A percentile compares a stretch with the other conserved stretches of the same genome.
Evolutionary conservation across 257 asterid species (phyloP).

Genomic region (Solanum tarijense): DNA sequence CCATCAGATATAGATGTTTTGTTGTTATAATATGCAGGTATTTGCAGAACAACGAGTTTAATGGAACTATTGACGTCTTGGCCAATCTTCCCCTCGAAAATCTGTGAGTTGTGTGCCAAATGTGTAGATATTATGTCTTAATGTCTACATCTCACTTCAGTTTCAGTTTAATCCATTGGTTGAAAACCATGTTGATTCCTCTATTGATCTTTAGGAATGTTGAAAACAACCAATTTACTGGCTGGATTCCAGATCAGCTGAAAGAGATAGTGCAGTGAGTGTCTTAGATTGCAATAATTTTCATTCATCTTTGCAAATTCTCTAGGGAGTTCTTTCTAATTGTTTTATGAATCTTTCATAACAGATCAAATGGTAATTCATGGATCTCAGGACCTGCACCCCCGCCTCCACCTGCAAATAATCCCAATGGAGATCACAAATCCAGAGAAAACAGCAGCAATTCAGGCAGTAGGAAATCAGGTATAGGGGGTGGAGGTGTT

Average conservation of each 20-base stretch:
- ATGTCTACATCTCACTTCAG: not conserved
- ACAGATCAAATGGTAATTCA: conserved; percentile 66
- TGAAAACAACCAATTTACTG: conserved; percentile 81
- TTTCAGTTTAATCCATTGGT: not conserved
- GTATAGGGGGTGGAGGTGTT: conserved; percentile 78
- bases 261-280: conserved; percentile 66
- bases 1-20: not conserved
- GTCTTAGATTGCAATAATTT: not conserved
- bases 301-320: not conserved
- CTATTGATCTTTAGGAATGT: conserved; percentile 48
- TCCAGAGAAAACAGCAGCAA: conserved; percentile 35
- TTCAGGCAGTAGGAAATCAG: conserved; percentile 39
- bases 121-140: not conserved
- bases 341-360: not conserved
- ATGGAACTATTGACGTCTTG: conserved; percentile 81
- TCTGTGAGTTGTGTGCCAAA: conserved; percentile 41
- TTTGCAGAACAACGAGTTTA: conserved; percentile 86
- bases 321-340: not conserved
- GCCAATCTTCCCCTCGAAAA: conserved; percentile 72
- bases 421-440: conserved; percentile 34
- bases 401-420: conserved; percentile 70
- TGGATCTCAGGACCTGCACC: conserved; percentile 83
- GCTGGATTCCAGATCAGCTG: conserved; percentile 74
- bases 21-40: conserved; percentile 41
- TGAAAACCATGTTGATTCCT: not conserved